Base-by-base conservation (phyloP, 257 asterid genomes). In the Craterostigma plantagineum region DNA sequence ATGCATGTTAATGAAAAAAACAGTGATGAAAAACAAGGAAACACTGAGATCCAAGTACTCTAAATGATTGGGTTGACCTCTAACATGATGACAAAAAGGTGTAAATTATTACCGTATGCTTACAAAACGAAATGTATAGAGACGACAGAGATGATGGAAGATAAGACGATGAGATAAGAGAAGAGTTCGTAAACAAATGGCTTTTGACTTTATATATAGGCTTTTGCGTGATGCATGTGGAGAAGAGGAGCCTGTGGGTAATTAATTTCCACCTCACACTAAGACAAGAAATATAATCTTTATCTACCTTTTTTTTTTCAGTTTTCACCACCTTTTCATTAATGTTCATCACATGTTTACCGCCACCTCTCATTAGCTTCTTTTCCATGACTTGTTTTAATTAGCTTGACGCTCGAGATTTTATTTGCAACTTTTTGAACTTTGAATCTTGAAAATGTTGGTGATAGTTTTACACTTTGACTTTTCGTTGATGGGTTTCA, bases 271-370 rank as follows among this genome's bases (percentile, higher is more conserved):
- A 72, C 78, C 78, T 70, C 86, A 58, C 65, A 53, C 12, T 48
- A 34, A 60, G 41, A 50, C 41, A 23, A 23, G 30, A 23, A n/a
- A 23, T 23, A 23, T n/a, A 23, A 23, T 23, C 30, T n/a, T n/a
- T n/a, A 6, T 23, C 30, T 23, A 23, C 30, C n/a, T n/a, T n/a
- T n/a, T 23, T 58, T 42, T 39, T 18, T 39, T 54, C 18, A n/a
- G n/a, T 63, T 54, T 58, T 72, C 63, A 66, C 66, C 68, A 69
- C 16, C 73, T 55, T 49, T 65, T 55, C 69, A 82, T 82, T 90
- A 62, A 90, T 83, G 76, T 60, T 51, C 45, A 42, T 90, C 98
- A 90, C 98, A 90, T 76, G 86, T 66, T 76, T 1, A 16, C 49
- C 13, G 36, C 50, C 9, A 13, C 18, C 39, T 65, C 50, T n/a